phyloP scores from a whole-genome alignment of 163 green algal genomes.

The Botryococcus braunii region DNA sequence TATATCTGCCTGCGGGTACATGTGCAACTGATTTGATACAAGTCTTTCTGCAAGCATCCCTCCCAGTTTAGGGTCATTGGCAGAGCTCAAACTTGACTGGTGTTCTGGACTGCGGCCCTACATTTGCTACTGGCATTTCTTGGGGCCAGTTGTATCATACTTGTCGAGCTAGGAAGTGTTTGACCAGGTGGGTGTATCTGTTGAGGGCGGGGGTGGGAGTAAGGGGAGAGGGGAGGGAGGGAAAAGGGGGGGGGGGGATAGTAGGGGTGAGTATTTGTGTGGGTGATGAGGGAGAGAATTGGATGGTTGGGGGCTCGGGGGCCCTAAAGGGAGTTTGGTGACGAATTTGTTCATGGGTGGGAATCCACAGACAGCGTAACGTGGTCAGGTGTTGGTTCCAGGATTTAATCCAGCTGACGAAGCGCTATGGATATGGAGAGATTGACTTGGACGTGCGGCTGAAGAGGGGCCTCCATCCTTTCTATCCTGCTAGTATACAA shows the following conservation, averaged over 20 bases:
- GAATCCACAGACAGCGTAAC: background rate
- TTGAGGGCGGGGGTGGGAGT: no score
- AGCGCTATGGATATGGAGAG: background rate
- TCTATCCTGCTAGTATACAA: conserved; percentile 60
- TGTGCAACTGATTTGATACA: background rate
- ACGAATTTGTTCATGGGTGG: background rate
- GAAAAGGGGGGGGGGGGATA: no score
- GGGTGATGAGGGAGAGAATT: no score
- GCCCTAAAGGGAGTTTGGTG: conserved; percentile 7
- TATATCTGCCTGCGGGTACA: background rate
- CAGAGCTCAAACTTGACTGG: conserved; percentile 1
- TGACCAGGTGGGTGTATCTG: no score
- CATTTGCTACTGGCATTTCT: no score
- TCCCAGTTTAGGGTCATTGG: no score
- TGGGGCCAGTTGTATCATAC: no score
- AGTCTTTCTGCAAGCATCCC: no score
- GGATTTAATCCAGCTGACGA: background rate
- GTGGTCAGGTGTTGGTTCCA: background rate
- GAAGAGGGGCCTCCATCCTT: conserved; percentile 77
- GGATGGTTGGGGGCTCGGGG: background rate
- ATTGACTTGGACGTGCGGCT: conserved; percentile 37
- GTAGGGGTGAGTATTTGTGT: no score
- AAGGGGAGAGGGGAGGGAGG: no score
- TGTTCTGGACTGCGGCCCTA: no score
- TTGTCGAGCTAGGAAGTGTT: no score